Percentiles rank a stretch among this genome's conserved stretches.
phyloP scores from a whole-genome alignment of 1,284 basidiomycete genomes.

The Trametes hirsuta region DNA sequence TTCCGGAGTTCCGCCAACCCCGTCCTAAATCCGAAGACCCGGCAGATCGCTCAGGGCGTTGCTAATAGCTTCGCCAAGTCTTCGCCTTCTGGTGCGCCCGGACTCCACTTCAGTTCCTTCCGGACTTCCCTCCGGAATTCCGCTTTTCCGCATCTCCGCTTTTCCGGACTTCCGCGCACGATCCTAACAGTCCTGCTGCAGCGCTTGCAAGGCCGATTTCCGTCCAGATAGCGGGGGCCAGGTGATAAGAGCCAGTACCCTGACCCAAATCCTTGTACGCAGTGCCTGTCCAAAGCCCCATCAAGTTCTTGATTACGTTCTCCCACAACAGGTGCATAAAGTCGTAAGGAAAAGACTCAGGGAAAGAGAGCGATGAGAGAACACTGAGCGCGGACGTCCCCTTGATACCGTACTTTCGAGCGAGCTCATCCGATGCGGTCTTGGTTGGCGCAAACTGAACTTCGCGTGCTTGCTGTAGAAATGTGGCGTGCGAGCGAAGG shows the following conservation, averaged over 20 bases:
- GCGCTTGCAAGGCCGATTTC: slow-evolving; percentile 41
- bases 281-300: no score
- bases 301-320: no score
- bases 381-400: slow-evolving; percentile 37
- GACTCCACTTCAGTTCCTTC: no score
- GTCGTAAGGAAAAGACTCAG: slow-evolving; percentile 46
- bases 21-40: no score
- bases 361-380: slow-evolving; percentile 42
- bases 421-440: slow-evolving; percentile 29
- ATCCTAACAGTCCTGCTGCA: no score
- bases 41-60: no score
- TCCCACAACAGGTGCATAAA: slow-evolving; percentile 56
- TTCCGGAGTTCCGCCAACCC: no score
- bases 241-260: slow-evolving; percentile 34
- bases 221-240: slow-evolving; percentile 39
- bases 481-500: slow-evolving; percentile 37
- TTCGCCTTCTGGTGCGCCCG: slow-evolving; percentile 28
- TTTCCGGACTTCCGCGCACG: no score
- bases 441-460: slow-evolving; percentile 35
- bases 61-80: no score
- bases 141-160: no score
- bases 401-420: slow-evolving; percentile 46
- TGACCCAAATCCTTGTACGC: no score
- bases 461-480: slow-evolving; percentile 37
- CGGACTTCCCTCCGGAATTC: no score